phyloP scores from a whole-genome alignment of 495 filamentous ascomycete species.

The Usnea hakonensis region DNA sequence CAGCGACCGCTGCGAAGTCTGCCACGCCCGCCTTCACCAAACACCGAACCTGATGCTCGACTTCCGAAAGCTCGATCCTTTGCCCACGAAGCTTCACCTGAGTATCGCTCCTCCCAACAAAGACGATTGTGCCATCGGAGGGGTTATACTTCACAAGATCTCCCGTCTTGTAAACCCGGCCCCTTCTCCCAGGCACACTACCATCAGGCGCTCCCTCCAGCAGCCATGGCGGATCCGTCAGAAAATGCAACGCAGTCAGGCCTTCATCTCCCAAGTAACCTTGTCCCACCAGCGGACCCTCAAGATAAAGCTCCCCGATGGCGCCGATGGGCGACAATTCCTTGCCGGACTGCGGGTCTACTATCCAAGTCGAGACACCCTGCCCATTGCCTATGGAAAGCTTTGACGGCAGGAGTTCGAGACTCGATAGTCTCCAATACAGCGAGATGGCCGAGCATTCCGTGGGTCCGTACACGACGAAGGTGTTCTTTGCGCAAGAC shows the following conservation, averaged over 20 bases:
- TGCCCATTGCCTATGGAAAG: slow-evolving; percentile 29
- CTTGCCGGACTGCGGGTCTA: slow-evolving; percentile 40
- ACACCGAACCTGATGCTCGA: slow-evolving; percentile 46
- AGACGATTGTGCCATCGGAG: slow-evolving; percentile 46
- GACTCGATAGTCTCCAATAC: not conserved
- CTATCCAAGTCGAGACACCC: slow-evolving; percentile 38
- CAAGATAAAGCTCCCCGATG: slow-evolving; percentile 48
- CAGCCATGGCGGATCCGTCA: slow-evolving; percentile 44
- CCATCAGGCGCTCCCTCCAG: slow-evolving; percentile 28
- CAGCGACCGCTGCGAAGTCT: not conserved
- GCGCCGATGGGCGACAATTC: slow-evolving; percentile 42
- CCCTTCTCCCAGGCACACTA: too few relatives aligned
- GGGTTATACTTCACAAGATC: slow-evolving; percentile 50
- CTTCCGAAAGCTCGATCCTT: slow-evolving; percentile 54
- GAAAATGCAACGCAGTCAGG: slow-evolving; percentile 41
- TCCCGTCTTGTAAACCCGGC: slow-evolving; percentile 43
- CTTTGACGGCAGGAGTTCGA: not conserved
- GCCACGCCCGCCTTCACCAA: too few relatives aligned
- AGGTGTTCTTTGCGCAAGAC: slow-evolving; percentile 35
- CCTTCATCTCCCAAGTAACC: slow-evolving; percentile 43
- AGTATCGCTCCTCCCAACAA: slow-evolving; percentile 53
- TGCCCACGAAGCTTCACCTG: slow-evolving; percentile 58
- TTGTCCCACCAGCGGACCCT: slow-evolving; percentile 45
- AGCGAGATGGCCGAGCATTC: slow-evolving; percentile 31
- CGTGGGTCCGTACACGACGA: slow-evolving; percentile 46